Evolutionary conservation across 306 rosid species (phyloP).

Genomic region (Arachis hypogaea): DNA sequence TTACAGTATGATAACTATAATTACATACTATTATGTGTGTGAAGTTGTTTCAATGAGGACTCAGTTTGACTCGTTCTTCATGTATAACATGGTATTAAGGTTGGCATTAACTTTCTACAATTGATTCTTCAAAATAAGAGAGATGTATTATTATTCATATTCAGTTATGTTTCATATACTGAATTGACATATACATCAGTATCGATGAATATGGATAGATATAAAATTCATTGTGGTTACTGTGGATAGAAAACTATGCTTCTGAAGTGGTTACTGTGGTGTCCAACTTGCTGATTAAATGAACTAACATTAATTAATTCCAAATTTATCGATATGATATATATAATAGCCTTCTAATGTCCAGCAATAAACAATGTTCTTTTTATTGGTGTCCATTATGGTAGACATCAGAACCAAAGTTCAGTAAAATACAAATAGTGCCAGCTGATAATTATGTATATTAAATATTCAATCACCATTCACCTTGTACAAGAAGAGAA

Average conservation of each 20-base stretch:
- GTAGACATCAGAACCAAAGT: not conserved
- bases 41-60: not conserved
- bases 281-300: not conserved
- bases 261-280: not conserved
- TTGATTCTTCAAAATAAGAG: not conserved
- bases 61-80: not conserved
- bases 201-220: no score
- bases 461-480: not conserved
- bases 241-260: not conserved
- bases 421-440: not conserved
- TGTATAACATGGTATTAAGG: not conserved
- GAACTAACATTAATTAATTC: not conserved
- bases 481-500: not conserved
- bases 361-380: not conserved
- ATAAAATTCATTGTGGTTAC: no score
- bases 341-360: not conserved
- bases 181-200: no score
- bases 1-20: not conserved
- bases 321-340: not conserved
- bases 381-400: not conserved
- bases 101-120: conserved; percentile 4
- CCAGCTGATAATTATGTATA: not conserved
- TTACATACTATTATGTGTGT: not conserved
- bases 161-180: no score
- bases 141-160: no score